A percentile compares a stretch with the other conserved stretches of the same genome.
Conservation (phyloP, 228 moss, liverwort and hornwort species). For the Sphagnum fallax region DNA sequence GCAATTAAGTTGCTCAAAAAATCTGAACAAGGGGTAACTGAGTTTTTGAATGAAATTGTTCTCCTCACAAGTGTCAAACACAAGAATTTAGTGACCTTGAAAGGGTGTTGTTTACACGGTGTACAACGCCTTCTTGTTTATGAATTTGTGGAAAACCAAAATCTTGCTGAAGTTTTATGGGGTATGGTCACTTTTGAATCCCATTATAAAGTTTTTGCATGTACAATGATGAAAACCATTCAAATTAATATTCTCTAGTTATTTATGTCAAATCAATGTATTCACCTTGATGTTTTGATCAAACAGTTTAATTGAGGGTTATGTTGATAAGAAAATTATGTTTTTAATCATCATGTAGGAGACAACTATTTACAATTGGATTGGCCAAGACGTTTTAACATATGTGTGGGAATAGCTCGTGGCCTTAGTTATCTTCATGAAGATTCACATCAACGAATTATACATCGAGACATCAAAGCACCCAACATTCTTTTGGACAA, state of each 20-base stretch:
- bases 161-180: slow-evolving; percentile 1
- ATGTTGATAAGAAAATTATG: neutral
- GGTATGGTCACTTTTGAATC: neutral
- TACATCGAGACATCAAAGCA: slow-evolving; percentile 7
- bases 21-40: neutral
- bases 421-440: slow-evolving; percentile 3
- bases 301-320: neutral
- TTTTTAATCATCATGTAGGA: neutral
- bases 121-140: slow-evolving; percentile 2
- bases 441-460: slow-evolving; percentile 2
- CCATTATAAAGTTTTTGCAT: too few relatives aligned
- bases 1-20: neutral
- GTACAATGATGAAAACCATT: neutral
- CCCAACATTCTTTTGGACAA: slow-evolving; percentile 5
- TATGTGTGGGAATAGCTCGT: neutral
- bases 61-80: neutral
- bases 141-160: slow-evolving; percentile 2
- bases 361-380: neutral
- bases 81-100: slow-evolving; percentile 25
- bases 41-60: slow-evolving; percentile 3
- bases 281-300: neutral
- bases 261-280: neutral
- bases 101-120: slow-evolving; percentile 38
- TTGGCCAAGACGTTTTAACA: neutral
- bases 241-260: neutral